These are phyloP conservation scores for Aphanomyces euteiches DNA, from an alignment of 352 stramenopile genomes.

Conservation along the genomic window DNA sequence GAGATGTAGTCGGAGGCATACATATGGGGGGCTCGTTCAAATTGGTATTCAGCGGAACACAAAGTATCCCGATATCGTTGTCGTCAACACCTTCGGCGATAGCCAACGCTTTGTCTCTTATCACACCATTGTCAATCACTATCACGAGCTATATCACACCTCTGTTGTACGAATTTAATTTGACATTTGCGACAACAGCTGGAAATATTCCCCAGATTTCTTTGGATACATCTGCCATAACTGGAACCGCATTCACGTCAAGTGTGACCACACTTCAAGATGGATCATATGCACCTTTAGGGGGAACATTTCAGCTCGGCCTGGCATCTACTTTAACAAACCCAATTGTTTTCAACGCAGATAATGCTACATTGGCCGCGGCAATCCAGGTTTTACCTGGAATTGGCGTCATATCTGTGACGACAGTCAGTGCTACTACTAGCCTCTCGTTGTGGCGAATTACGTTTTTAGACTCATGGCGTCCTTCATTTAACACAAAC, in stretches of 20 bases:
- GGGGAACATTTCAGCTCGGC: conserved; percentile 22
- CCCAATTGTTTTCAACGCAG: conserved; percentile 1
- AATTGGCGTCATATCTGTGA: conserved; percentile 3
- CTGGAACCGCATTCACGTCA: background rate
- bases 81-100: conserved; percentile 5
- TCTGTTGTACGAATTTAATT: conserved; percentile 14
- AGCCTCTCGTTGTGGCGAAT: conserved; percentile 6
- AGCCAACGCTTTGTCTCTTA: conserved; percentile 1
- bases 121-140: background rate
- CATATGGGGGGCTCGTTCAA: conserved; percentile 15
- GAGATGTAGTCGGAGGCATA: background rate
- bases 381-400: conserved; percentile 5
- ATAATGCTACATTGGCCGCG: background rate
- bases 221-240: background rate
- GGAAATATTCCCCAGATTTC: conserved; percentile 12
- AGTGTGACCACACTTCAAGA: conserved; percentile 15
- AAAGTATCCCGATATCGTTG: conserved; percentile 1
- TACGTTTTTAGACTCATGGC: conserved; percentile 29
- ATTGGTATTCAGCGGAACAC: conserved; percentile 14
- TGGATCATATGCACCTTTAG: conserved; percentile 28
- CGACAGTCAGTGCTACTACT: background rate
- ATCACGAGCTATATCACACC: background rate
- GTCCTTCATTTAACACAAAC: background rate
- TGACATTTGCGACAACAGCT: conserved; percentile 24
- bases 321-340: background rate